Evolutionary conservation across 1,284 basidiomycete species (phyloP).

Genomic region (Naganishia liquefaciens): DNA sequence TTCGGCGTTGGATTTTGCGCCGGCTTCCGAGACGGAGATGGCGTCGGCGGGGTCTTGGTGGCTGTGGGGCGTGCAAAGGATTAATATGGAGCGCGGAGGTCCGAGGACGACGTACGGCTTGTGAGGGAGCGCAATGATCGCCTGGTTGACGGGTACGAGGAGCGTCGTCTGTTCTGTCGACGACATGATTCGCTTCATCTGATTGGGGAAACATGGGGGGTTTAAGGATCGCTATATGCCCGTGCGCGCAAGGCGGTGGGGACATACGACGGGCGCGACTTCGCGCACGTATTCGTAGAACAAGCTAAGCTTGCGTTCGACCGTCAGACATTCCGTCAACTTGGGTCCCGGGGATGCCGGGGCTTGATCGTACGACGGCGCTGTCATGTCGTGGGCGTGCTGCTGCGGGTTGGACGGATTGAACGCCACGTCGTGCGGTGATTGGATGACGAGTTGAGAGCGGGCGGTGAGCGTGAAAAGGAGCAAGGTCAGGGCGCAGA

Average conservation of each 20-base stretch:
- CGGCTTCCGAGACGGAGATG: slow-evolving; percentile 36
- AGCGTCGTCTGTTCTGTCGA: slow-evolving; percentile 41
- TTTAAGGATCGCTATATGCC: slow-evolving; percentile 10
- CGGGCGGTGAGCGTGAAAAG: slow-evolving; percentile 2
- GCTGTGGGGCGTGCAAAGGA: slow-evolving; percentile 24
- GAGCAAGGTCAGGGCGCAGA: slow-evolving; percentile 3
- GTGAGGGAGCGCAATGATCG: slow-evolving; percentile 44
- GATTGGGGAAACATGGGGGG: too few relatives aligned
- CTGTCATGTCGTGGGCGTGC: slow-evolving; percentile 1
- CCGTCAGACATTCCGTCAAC: slow-evolving; percentile 29
- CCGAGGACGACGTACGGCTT: slow-evolving; percentile 44
- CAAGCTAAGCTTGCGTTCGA: slow-evolving; percentile 27
- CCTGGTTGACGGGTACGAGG: slow-evolving; percentile 49
- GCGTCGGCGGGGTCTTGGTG: slow-evolving; percentile 10
- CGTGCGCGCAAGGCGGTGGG: slow-evolving; percentile 20
- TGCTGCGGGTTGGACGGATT: not conserved
- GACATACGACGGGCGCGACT: slow-evolving; percentile 23
- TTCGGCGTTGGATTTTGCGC: slow-evolving; percentile 41
- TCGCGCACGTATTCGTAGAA: slow-evolving; percentile 31
- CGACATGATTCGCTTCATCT: slow-evolving; percentile 22
- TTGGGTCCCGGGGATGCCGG: slow-evolving; percentile 3
- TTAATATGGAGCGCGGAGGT: slow-evolving; percentile 37
- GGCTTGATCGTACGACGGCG: too few relatives aligned
- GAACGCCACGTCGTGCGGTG: slow-evolving; percentile 16
- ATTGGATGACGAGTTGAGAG: slow-evolving; percentile 18